A percentile compares a stretch with the other conserved stretches of the same genome.
Conservation (phyloP, 177 flowering plant species). For the Vitis hybrid region DNA sequence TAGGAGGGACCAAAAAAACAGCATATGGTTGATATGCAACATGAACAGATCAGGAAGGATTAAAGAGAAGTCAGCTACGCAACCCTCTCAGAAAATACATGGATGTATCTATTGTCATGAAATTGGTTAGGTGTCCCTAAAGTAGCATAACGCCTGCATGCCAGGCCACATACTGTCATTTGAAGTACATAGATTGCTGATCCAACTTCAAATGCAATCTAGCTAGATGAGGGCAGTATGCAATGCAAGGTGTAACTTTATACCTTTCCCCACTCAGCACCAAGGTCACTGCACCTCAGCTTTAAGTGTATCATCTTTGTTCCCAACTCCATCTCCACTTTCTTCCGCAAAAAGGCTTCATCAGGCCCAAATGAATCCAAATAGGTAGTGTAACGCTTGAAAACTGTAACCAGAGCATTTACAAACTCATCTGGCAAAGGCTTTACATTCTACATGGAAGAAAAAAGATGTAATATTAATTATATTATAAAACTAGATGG, state of each 20-base stretch:
- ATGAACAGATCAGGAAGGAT: background rate
- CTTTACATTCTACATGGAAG: conserved; percentile 55
- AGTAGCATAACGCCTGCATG: background rate
- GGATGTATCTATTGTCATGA: background rate
- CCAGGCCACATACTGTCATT: background rate
- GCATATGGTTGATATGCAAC: background rate
- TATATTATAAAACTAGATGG: background rate
- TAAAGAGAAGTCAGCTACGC: background rate
- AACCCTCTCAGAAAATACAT: background rate
- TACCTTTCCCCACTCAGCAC: conserved; percentile 97
- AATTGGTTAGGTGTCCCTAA: conserved; percentile 1
- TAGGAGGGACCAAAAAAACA: background rate
- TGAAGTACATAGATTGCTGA: background rate
- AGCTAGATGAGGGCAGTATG: background rate
- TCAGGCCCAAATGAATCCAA: conserved; percentile 87
- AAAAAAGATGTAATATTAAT: background rate
- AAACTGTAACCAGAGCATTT: conserved; percentile 52
- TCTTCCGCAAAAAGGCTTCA: conserved; percentile 75
- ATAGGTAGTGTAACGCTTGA: conserved; percentile 61
- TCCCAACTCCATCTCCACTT: conserved; percentile 85
- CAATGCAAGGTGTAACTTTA: conserved; percentile 3
- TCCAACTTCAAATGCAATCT: background rate
- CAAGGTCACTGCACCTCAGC: conserved; percentile 84
- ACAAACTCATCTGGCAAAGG: conserved; percentile 53
- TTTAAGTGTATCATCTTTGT: conserved; percentile 86